A percentile compares a stretch with the other conserved stretches of the same genome.
These are phyloP conservation scores for Talaromyces piceae DNA, from an alignment of 2,329 filamentous ascomycete species.

Conservation along the genomic window DNA sequence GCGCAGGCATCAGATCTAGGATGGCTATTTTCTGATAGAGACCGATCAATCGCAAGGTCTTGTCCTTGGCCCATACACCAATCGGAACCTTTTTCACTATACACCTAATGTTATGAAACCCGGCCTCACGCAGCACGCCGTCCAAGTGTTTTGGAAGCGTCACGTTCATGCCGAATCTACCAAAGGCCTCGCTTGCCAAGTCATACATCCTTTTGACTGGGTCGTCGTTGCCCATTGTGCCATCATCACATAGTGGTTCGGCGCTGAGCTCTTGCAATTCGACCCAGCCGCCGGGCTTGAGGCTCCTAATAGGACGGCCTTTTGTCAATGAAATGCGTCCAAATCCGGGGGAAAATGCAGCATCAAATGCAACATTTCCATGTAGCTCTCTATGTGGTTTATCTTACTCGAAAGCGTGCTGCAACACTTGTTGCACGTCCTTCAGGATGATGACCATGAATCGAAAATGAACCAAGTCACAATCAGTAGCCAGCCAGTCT, in stretches of 20 bases:
- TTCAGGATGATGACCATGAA: conserved; percentile 9
- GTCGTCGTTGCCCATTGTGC: conserved; percentile 27
- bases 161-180: conserved; percentile 9
- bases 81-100: conserved; percentile 7
- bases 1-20: conserved; percentile 4
- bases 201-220: conserved; percentile 22
- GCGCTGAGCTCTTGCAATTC: conserved; percentile 6
- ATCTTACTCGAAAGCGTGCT: conserved; percentile 4
- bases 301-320: conserved; percentile 18
- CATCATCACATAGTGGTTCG: conserved; percentile 29
- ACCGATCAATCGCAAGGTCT: conserved; percentile 6
- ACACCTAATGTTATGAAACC: conserved; percentile 4
- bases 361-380: neutral
- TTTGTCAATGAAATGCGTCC: conserved; percentile 51
- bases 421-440: conserved; percentile 3
- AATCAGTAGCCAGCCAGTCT: conserved; percentile 6
- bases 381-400: neutral
- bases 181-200: conserved; percentile 1
- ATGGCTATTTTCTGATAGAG: conserved; percentile 9
- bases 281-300: conserved; percentile 8
- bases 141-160: conserved; percentile 4
- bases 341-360: conserved; percentile 40
- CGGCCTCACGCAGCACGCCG: neutral
- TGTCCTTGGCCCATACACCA: conserved; percentile 8
- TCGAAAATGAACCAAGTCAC: conserved; percentile 8